Base-by-base conservation (phyloP, 148 eudicot species). In the Vaccinium vitisidaea region DNA sequence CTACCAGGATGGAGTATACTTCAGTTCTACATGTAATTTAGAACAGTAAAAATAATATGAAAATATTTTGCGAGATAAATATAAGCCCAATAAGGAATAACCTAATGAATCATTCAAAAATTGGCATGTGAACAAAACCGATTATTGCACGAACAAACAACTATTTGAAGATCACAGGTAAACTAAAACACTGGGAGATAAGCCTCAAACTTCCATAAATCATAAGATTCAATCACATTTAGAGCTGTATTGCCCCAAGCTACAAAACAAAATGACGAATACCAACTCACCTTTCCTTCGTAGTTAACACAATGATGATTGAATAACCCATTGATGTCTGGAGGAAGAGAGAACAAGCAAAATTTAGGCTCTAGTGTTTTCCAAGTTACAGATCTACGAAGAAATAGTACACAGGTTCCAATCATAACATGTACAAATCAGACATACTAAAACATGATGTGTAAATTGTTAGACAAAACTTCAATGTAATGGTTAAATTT, bases 321-420 rank as follows among this genome's bases (percentile, higher is more conserved):
- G 88, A 93, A 97, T 84, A 92, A 83, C 30, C 95, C 91, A 83
- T 91, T 94, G 84, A 97, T 91, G 81, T 97, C 99, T 97, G 98
- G 88, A 89, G 81, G 32, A 81, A 86, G 63, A 83, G 80, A 53
- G 73, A 53, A 76, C 18, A 86, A 55, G n/a, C 50, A 39, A 15
- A 82, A 54, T 16, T 86, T 75, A 82, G 55, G 27, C 39, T 82
- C 18, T 52, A 48, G 43, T 27, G 56, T 50, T 81, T 59, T 19
- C 54, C 52, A 77, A 50, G 46, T 7, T 23, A 48, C 58, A 48
- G 30, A 9, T 27, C 19, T 8, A 19, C 52, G 50, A 30, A 61
- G 50, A 18, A 21, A 58, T 2, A 56, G 58, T 16, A 84, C 16
- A 59, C 59, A 55, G 9, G 77, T 48, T 76, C n/a, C 43, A 30